Conservation (phyloP, 1,284 basidiomycete genomes). For the Moniliophthora roreri region DNA sequence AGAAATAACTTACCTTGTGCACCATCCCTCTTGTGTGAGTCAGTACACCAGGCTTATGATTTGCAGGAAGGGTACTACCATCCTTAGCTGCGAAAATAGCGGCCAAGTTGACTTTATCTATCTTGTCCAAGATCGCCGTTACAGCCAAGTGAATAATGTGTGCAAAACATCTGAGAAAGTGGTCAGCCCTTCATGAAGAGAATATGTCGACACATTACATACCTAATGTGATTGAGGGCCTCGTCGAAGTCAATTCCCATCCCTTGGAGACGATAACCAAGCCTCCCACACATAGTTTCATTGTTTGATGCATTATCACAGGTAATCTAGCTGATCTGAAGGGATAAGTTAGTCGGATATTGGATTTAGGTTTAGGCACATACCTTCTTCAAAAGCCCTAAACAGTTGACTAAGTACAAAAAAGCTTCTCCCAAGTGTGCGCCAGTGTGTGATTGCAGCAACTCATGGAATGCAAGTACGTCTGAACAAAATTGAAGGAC, state of each 20-base stretch:
- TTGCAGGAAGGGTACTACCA: neutral
- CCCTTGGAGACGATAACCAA: neutral
- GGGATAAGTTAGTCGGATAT: neutral
- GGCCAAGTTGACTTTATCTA: neutral
- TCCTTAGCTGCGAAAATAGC: neutral
- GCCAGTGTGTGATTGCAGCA: slow-evolving; percentile 21
- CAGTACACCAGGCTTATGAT: neutral
- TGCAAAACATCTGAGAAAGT: slow-evolving; percentile 5
- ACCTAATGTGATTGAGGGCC: neutral
- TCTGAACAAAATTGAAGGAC: neutral
- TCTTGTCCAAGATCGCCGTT: neutral
- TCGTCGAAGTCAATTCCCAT: neutral
- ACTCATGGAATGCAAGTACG: slow-evolving; percentile 17
- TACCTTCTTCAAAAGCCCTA: neutral
- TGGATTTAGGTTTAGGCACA: neutral
- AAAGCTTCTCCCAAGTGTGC: slow-evolving; percentile 19
- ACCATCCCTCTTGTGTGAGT: too few species aligned
- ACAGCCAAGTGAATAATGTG: slow-evolving; percentile 2
- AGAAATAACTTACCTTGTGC: too few species aligned
- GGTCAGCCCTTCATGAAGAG: neutral
- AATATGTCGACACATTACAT: neutral
- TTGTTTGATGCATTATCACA: slow-evolving; percentile 9
- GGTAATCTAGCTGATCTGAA: slow-evolving; percentile 1
- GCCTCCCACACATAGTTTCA: neutral
- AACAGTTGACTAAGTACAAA: slow-evolving; percentile 13